Conservation (phyloP, 2,329 filamentous ascomycete species). For the Diaporthe sp. region DNA sequence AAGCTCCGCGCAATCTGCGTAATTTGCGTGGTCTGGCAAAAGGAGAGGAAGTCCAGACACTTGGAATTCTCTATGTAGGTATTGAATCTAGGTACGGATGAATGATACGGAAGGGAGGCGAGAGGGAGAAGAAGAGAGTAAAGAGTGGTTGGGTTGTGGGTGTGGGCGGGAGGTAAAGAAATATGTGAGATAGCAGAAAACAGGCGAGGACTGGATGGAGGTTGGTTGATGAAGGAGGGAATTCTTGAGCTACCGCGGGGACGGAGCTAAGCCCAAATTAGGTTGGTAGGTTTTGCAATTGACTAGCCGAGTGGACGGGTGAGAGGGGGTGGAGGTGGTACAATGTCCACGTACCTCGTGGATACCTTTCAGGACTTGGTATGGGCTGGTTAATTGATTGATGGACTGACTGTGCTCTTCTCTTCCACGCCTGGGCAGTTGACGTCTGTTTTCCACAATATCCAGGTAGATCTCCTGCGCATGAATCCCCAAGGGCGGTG, state of each 20-base stretch:
- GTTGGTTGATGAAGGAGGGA: slow-evolving; percentile 27
- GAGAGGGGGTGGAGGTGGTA: background rate
- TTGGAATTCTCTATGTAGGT: background rate
- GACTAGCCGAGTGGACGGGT: slow-evolving; percentile 3
- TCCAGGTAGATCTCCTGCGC: background rate
- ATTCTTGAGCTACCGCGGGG: slow-evolving; percentile 5
- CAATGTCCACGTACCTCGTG: background rate
- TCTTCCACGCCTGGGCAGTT: background rate
- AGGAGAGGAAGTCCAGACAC: background rate
- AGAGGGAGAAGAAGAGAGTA: background rate
- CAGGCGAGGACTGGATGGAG: background rate
- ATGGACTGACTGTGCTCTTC: background rate
- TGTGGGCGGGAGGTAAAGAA: slow-evolving; percentile 1
- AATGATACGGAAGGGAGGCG: background rate
- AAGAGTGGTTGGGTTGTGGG: background rate
- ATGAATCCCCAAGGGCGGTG: slow-evolving; percentile 23
- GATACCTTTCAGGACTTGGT: background rate
- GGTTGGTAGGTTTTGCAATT: slow-evolving; percentile 25
- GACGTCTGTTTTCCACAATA: background rate
- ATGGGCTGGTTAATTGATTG: background rate
- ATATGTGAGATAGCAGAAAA: background rate
- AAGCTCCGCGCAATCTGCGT: slow-evolving; percentile 31
- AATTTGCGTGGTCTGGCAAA: slow-evolving; percentile 8
- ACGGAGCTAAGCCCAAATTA: slow-evolving; percentile 13
- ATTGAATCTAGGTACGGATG: background rate